Evolutionary conservation across 176 grass and related monocot genomes (phyloP), one percentile per base, ranked within the genome.

Genomic region (Guadua angustifolia): DNA sequence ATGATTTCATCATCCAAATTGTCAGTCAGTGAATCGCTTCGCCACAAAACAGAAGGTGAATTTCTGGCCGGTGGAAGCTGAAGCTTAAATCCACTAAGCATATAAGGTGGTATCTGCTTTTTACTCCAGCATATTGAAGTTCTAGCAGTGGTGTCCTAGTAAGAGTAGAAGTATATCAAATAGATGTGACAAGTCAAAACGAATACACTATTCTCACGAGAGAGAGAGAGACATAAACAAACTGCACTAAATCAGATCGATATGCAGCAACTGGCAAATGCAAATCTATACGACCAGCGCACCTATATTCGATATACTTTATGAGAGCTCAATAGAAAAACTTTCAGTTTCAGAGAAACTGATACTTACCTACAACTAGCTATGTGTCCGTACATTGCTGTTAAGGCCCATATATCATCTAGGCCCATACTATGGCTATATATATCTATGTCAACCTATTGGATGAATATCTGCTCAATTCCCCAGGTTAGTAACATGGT

Each of bases 111-210:
- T n/a, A 49, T 26, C n/a, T 62, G 12, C 9, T 71, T 61, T 78
- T 24, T 40, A 61, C 11, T 43, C 19, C 72, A 40, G 42, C 14
- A 52, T 50, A 75, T 47, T 36, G 57, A 76, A 39, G 33, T 75
- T 84, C 21, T 21, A 75, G n/a, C n/a, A 24, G 59, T 84, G 71
- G 32, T 44, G 38, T 81, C 49, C 79, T 67, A 66, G 19, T 52
- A 75, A 84, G 25, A 66, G 19, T 66, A 69, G 7, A 81, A 56
- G 7, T 24, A 67, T 1, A 56, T 80, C 62, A 42, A 76, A 24
- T 22, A 42, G 35, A 60, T 25, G 57, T 60, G 57, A 25, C 9
- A 5, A 24, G 8, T 9, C 21, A 24, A 58, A 58, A 8, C n/a
- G 19, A 57, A n/a, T n/a, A 25, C n/a, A 71, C 40, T 25, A 46